phyloP scores from a whole-genome alignment of 495 filamentous ascomycete genomes.

The Penicillium turbatum region DNA sequence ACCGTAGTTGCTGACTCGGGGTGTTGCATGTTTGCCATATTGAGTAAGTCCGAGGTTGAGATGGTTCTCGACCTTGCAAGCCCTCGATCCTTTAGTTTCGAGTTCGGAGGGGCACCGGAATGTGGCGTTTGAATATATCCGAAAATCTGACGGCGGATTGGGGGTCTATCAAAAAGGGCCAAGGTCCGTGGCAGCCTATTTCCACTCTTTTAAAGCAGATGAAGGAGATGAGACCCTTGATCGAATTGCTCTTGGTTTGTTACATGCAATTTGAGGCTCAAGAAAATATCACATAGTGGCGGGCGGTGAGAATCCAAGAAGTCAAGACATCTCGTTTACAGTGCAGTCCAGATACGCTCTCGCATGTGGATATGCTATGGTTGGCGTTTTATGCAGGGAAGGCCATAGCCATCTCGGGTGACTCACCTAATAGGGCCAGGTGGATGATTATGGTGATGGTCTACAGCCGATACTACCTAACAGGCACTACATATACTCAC shows the following conservation, averaged over 20 bases:
- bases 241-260: background rate
- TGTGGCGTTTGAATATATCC: background rate
- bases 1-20: slow-evolving; percentile 35
- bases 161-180: background rate
- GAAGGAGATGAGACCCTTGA: background rate
- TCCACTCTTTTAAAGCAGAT: background rate
- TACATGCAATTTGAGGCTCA: background rate
- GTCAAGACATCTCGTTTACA: background rate
- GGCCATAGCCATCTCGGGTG: background rate
- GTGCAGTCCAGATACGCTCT: background rate
- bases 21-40: slow-evolving; percentile 19
- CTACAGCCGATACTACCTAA: background rate
- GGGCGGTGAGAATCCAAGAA: slow-evolving; percentile 7
- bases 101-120: background rate
- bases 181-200: background rate
- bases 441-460: background rate
- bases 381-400: background rate
- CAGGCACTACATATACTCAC: too few relatives aligned
- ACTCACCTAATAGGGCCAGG: background rate
- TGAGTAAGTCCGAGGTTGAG: background rate
- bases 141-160: background rate
- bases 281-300: slow-evolving; percentile 1
- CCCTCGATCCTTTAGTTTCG: background rate
- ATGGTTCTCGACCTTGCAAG: background rate
- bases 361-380: background rate